phyloP scores from a whole-genome alignment of 768 basidiomycete species.

The Tremella fuciformis region DNA sequence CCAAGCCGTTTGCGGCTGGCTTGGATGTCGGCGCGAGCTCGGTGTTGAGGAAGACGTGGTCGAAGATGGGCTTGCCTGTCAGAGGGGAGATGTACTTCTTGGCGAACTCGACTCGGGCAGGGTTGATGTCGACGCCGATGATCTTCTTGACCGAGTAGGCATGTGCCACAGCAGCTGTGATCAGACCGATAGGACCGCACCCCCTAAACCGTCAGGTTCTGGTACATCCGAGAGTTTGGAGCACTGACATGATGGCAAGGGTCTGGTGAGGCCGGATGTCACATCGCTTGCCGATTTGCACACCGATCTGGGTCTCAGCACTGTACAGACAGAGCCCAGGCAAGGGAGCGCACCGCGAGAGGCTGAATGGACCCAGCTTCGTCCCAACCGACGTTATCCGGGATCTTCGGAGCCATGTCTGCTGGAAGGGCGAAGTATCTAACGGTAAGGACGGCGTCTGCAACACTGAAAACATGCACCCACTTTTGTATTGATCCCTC shows the following conservation, averaged over 20 bases:
- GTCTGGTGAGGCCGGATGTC: constrained; percentile 40
- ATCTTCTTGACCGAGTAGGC: constrained; percentile 44
- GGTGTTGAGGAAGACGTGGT: constrained; percentile 43
- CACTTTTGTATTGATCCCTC: constrained; percentile 41
- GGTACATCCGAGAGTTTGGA: not conserved
- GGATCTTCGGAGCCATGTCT: constrained; percentile 47
- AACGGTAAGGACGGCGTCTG: not conserved
- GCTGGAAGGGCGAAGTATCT: constrained; percentile 42
- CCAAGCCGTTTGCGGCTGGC: constrained; percentile 14
- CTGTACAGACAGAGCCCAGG: not conserved
- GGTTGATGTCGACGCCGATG: constrained; percentile 44
- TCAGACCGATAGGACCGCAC: constrained; percentile 46
- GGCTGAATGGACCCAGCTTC: constrained; percentile 47
- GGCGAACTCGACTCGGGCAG: constrained; percentile 40
- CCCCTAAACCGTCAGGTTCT: constrained; percentile 23
- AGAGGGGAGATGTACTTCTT: constrained; percentile 45
- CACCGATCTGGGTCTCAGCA: constrained; percentile 30
- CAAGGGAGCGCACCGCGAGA: constrained; percentile 32
- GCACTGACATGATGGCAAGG: constrained; percentile 42
- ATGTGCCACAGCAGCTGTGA: constrained; percentile 47
- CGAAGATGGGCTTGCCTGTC: constrained; percentile 46
- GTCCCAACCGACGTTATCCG: constrained; percentile 40
- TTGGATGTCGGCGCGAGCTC: constrained; percentile 3
- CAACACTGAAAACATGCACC: constrained; percentile 4
- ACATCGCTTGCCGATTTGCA: constrained; percentile 44